Percentiles rank a stretch among this genome's conserved stretches.
These are phyloP conservation scores for Mitragyna speciosa DNA, from an alignment of 257 asterid genomes.

Conservation along the genomic window DNA sequence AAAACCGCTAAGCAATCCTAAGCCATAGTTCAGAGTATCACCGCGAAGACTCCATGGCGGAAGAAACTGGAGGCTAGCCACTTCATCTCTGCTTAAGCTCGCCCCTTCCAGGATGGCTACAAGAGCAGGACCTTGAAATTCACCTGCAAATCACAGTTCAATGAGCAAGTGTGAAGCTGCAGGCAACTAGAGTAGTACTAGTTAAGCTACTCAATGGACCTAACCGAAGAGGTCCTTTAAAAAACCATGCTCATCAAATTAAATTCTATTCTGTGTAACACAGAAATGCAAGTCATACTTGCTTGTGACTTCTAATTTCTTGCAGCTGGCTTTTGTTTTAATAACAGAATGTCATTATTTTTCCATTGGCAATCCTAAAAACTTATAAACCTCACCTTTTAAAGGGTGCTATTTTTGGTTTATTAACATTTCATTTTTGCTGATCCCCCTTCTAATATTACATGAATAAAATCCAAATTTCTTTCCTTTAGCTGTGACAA, in stretches of 20 bases:
- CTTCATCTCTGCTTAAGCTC: slow-evolving; percentile 84
- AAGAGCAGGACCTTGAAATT: slow-evolving; percentile 95
- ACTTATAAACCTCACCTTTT: background rate
- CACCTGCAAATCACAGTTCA: slow-evolving; percentile 55
- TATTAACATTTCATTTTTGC: too few relatives aligned
- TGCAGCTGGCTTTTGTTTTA: background rate
- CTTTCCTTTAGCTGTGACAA: background rate
- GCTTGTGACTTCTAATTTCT: background rate
- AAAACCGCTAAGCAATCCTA: slow-evolving; percentile 92
- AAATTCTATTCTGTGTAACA: background rate
- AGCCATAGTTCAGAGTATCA: slow-evolving; percentile 81
- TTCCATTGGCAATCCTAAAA: background rate
- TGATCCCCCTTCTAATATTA: background rate
- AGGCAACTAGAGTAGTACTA: background rate
- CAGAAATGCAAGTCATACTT: background rate
- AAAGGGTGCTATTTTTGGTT: too few relatives aligned
- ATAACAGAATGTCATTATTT: background rate
- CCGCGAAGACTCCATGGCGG: slow-evolving; percentile 95
- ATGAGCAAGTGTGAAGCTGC: slow-evolving; percentile 13
- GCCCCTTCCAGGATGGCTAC: slow-evolving; percentile 86
- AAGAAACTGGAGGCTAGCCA: slow-evolving; percentile 82
- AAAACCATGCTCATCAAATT: background rate
- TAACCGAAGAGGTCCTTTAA: background rate
- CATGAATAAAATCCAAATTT: background rate
- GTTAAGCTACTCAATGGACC: background rate